Conservation (phyloP, 192 early-diverging fungal genomes). For the Mortierella hygrophila region DNA sequence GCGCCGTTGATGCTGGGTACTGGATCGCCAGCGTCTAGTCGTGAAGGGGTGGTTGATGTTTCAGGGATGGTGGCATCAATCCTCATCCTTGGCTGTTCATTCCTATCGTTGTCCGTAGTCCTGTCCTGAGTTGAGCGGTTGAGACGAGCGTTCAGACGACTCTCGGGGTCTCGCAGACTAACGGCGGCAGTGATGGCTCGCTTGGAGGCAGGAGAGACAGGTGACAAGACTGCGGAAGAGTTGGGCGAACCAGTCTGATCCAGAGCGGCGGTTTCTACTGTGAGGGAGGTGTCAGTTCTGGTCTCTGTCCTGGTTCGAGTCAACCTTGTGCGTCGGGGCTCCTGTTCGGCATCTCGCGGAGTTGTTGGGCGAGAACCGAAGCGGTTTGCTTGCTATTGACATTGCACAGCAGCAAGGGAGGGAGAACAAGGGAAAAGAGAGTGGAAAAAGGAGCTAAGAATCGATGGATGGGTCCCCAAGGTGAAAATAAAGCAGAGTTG, state of each 20-base stretch:
- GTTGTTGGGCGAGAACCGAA: slow-evolving; percentile 17
- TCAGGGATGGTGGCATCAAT: background rate
- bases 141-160: background rate
- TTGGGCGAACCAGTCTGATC: background rate
- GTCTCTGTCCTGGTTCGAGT: slow-evolving; percentile 25
- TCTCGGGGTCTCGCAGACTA: background rate
- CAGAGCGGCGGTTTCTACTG: background rate
- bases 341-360: slow-evolving; percentile 30
- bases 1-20: background rate
- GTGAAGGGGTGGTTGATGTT: background rate
- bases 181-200: background rate
- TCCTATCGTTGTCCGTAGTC: background rate
- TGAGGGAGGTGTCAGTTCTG: slow-evolving; percentile 6
- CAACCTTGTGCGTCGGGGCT: slow-evolving; percentile 31
- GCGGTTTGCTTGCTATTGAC: slow-evolving; percentile 47
- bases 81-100: background rate
- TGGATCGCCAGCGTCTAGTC: background rate
- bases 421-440: background rate
- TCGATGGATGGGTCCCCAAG: too few species aligned
- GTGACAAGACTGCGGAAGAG: background rate
- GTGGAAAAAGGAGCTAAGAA: background rate
- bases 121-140: background rate
- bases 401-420: background rate
- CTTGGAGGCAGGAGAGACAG: slow-evolving; percentile 10
- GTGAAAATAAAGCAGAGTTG: too few species aligned